A percentile compares a stretch with the other conserved stretches of the same genome.
Conservation (phyloP, 345 rosid species). For the Citrus medica region DNA sequence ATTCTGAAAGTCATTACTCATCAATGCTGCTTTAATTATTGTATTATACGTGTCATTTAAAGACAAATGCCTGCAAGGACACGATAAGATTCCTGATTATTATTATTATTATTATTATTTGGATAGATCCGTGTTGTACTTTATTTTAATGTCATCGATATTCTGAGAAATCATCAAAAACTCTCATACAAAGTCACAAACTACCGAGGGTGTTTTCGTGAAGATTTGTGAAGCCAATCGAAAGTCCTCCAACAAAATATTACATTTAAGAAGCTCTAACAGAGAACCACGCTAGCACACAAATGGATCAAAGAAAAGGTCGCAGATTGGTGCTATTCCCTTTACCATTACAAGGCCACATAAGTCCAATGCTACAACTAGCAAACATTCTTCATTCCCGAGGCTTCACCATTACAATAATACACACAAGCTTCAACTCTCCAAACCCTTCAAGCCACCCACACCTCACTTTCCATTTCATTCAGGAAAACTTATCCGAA, state of each 20-base stretch:
- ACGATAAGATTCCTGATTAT: not conserved
- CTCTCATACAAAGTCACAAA: not conserved
- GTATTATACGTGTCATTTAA: not conserved
- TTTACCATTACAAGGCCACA: conserved; percentile 32
- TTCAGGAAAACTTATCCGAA: conserved; percentile 16
- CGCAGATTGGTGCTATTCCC: conserved; percentile 28
- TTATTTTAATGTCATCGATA: not conserved
- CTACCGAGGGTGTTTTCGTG: too few species aligned
- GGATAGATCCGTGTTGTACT: not conserved
- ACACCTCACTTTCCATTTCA: conserved; percentile 25
- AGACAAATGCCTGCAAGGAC: too few species aligned
- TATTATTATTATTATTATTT: too few species aligned
- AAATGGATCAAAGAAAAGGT: conserved; percentile 10
- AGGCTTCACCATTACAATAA: conserved; percentile 31
- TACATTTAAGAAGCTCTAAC: not conserved
- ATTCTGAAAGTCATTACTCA: not conserved
- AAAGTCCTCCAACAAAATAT: not conserved
- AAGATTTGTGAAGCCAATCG: not conserved
- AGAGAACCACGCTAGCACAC: not conserved
- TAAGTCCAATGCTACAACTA: conserved; percentile 37
- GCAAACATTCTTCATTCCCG: conserved; percentile 26
- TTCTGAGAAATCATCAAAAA: too few species aligned
- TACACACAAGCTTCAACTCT: conserved; percentile 33
- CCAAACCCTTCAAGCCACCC: conserved; percentile 30
- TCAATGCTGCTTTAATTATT: too few species aligned